Conservation (phyloP, 169 alveolate species). For the Plasmodium berghei region DNA sequence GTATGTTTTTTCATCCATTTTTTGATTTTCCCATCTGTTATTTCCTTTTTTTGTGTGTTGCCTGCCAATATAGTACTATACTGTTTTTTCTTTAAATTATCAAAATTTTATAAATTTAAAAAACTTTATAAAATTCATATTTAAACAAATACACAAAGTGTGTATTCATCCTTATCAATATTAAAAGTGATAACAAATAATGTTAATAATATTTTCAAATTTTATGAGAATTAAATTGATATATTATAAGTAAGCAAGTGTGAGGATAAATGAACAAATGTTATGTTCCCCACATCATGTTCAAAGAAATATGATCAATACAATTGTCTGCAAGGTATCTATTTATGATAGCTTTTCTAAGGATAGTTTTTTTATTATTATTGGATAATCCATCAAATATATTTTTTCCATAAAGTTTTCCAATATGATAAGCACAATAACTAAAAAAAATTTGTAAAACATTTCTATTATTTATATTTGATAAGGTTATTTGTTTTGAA, state of each 20-base stretch:
- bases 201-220: too few species aligned
- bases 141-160: too few species aligned
- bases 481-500: constrained; percentile 18
- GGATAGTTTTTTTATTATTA: constrained; percentile 31
- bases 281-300: constrained; percentile 66
- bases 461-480: constrained; percentile 20
- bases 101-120: too few species aligned
- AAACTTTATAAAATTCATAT: too few species aligned
- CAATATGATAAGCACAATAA: constrained; percentile 50
- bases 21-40: not conserved
- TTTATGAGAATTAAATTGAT: too few species aligned
- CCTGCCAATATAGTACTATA: not conserved
- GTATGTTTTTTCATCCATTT: not conserved
- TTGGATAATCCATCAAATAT: constrained; percentile 32
- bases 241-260: too few species aligned
- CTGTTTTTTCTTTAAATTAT: too few species aligned
- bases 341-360: constrained; percentile 26
- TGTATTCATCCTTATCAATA: too few species aligned
- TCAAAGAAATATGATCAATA: constrained; percentile 22
- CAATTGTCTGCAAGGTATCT: constrained; percentile 37
- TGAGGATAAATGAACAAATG: too few species aligned
- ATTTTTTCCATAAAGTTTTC: constrained; percentile 21
- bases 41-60: not conserved
- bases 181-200: too few species aligned
- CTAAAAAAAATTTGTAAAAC: constrained; percentile 20